Evolutionary conservation across 2,329 filamentous ascomycete genomes (phyloP).

Genomic region (Sphaerostilbella broomeana): DNA sequence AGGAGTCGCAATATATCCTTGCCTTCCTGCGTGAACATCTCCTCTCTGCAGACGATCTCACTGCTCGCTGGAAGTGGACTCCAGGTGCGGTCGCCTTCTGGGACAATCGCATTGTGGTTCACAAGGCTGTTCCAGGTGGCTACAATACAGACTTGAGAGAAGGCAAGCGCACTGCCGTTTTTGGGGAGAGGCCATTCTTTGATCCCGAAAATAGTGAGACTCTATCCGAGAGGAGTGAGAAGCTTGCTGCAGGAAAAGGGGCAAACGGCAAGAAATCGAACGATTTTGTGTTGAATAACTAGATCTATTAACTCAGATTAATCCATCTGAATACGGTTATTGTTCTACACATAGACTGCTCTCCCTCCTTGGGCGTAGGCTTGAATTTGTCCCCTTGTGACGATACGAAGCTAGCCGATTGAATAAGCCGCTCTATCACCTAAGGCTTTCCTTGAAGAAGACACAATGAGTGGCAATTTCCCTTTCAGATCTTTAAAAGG

Average conservation of each 20-base stretch:
- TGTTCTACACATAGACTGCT: no score
- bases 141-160: constrained; percentile 11
- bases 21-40: constrained; percentile 13
- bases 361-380: no score
- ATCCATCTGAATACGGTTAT: no score
- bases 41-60: constrained; percentile 11
- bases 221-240: constrained; percentile 7
- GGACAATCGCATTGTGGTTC: constrained; percentile 12
- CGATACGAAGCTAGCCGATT: no score
- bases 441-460: no score
- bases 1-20: constrained; percentile 12
- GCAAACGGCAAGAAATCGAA: constrained; percentile 4
- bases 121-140: constrained; percentile 11
- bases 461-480: no score
- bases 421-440: no score
- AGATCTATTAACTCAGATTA: no score
- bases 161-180: constrained; percentile 10
- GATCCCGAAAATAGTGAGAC: constrained; percentile 11
- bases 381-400: no score
- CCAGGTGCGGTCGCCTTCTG: constrained; percentile 12
- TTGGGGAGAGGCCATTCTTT: constrained; percentile 12
- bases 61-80: constrained; percentile 13
- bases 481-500: no score
- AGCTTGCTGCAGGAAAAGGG: constrained; percentile 4
- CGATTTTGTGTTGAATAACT: constrained; percentile 9